phyloP scores from a whole-genome alignment of 164 flowering plant species.

The Magnolia kwangsiensis region DNA sequence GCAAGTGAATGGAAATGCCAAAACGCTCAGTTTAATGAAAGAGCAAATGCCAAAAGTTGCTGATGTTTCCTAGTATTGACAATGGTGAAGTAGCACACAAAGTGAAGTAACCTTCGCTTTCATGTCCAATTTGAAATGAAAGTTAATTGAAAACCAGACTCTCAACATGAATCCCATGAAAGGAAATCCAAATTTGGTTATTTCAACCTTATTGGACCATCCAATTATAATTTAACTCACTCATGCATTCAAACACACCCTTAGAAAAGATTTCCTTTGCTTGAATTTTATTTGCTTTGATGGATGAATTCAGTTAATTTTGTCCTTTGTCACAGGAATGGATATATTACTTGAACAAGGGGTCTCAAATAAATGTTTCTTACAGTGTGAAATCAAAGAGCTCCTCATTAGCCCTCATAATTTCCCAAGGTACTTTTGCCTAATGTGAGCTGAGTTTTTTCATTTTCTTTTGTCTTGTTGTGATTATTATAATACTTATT shows the following conservation, averaged over 20 bases:
- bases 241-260: neutral
- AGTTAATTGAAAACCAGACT: neutral
- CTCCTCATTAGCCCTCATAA: conserved; percentile 43
- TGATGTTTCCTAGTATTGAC: neutral
- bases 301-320: conserved; percentile 1
- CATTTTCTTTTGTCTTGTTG: no score
- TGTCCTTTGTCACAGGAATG: conserved; percentile 46
- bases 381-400: conserved; percentile 37
- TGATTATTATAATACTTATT: no score
- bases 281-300: neutral
- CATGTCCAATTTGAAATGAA: neutral
- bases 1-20: neutral
- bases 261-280: neutral
- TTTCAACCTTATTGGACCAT: neutral
- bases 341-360: conserved; percentile 50
- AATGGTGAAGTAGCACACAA: neutral
- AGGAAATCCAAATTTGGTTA: neutral
- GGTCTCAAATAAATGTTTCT: conserved; percentile 44
- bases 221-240: neutral
- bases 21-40: neutral
- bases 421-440: conserved; percentile 44
- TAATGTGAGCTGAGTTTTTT: neutral
- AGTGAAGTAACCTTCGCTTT: neutral
- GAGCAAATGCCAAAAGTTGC: neutral
- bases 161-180: neutral